Conservation (phyloP, 305 asterid genomes). For the Coffea humblotiana region DNA sequence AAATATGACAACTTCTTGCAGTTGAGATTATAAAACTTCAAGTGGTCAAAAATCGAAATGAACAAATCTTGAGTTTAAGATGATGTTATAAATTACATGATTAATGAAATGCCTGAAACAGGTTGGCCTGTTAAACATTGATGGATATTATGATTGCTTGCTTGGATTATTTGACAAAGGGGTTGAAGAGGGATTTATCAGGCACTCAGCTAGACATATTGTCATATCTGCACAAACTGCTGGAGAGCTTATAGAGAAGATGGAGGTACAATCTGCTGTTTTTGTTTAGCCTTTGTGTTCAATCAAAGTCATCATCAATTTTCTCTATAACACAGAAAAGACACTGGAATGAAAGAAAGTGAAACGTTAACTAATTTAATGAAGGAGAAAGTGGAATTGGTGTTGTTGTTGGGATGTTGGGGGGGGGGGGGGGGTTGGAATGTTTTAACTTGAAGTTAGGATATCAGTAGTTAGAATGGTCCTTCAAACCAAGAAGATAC, state of each 20-base stretch:
- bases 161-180: conserved; percentile 65
- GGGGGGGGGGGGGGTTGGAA: neutral
- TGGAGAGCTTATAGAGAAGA: conserved; percentile 49
- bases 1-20: neutral
- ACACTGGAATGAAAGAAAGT: neutral
- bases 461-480: neutral
- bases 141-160: conserved; percentile 63
- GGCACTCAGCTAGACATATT: conserved; percentile 50
- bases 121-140: conserved; percentile 64
- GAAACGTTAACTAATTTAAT: neutral
- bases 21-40: neutral
- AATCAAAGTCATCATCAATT: neutral
- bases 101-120: conserved; percentile 23
- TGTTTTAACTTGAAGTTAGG: neutral
- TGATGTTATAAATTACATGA: neutral
- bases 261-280: conserved; percentile 44
- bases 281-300: neutral
- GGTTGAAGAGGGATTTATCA: conserved; percentile 69
- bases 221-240: conserved; percentile 56
- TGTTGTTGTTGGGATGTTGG: too few relatives aligned
- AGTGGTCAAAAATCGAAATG: neutral
- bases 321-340: neutral
- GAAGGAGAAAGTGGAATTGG: neutral
- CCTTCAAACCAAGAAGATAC: neutral
- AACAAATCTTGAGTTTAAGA: neutral